Percentiles rank a stretch among this genome's conserved stretches.
These are phyloP conservation scores for Aquilaria agallochum DNA, from an alignment of 441 rosid genomes.

Conservation along the genomic window DNA sequence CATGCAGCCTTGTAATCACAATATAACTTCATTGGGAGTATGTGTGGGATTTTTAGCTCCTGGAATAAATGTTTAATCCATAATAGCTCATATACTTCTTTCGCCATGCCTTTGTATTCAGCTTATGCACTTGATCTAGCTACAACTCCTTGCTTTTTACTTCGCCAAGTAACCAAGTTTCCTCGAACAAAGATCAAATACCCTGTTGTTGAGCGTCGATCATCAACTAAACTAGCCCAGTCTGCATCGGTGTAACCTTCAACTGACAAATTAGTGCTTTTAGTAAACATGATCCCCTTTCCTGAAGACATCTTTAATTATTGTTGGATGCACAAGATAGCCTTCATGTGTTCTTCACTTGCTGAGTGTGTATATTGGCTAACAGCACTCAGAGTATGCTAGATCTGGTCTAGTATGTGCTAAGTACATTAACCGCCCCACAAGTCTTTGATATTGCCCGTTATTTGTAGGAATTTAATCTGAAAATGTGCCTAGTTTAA, in stretches of 20 bases:
- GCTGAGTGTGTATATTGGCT: background rate
- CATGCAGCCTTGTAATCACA: slow-evolving; percentile 3
- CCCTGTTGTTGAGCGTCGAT: background rate
- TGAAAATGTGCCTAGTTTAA: background rate
- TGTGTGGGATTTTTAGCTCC: rapidly evolving
- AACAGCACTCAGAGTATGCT: background rate
- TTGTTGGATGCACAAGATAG: rapidly evolving
- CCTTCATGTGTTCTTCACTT: background rate
- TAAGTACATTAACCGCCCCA: background rate
- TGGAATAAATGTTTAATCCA: background rate
- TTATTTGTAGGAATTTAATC: background rate
- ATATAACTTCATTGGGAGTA: background rate
- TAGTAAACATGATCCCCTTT: background rate
- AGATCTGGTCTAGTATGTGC: background rate
- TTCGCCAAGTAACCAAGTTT: background rate
- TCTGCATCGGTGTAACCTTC: slow-evolving; percentile 5
- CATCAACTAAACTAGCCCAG: background rate
- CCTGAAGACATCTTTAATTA: background rate
- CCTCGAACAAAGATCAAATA: background rate
- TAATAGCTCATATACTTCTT: background rate
- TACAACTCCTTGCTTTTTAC: background rate
- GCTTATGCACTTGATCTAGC: background rate
- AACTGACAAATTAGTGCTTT: rapidly evolving
- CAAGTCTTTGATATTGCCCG: background rate
- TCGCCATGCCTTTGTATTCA: background rate